Evolutionary conservation across 352 stramenopile genomes (phyloP).

Genomic region (Phytopythium chamaehyphon): DNA sequence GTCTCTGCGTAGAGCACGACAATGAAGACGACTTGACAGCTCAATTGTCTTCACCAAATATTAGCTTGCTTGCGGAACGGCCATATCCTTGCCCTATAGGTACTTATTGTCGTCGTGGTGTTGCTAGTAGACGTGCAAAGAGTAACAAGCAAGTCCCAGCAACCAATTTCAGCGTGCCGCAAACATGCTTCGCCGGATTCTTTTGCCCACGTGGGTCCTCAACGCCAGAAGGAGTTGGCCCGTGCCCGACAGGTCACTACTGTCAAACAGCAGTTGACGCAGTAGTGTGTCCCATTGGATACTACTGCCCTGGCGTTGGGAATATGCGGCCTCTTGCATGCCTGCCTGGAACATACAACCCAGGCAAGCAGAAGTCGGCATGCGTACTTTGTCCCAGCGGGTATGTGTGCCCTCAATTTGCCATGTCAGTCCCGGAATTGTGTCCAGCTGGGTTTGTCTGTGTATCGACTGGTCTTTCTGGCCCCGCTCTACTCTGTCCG

Average conservation of each 20-base stretch:
- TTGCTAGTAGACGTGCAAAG: slow-evolving; percentile 23
- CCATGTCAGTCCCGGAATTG: slow-evolving; percentile 56
- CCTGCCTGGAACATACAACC: slow-evolving; percentile 94
- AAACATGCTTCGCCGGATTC: slow-evolving; percentile 94
- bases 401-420: slow-evolving; percentile 90
- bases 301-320: slow-evolving; percentile 94
- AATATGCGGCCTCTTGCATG: slow-evolving; percentile 92
- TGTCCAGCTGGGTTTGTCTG: slow-evolving; percentile 97
- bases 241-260: slow-evolving; percentile 95
- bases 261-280: slow-evolving; percentile 90
- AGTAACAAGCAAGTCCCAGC: slow-evolving; percentile 28
- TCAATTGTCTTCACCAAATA: neutral
- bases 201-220: slow-evolving; percentile 94
- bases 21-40: slow-evolving; percentile 1
- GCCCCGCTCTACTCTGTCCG: slow-evolving; percentile 90
- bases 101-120: slow-evolving; percentile 90
- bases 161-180: slow-evolving; percentile 92
- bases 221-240: slow-evolving; percentile 90
- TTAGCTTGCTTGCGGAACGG: slow-evolving; percentile 72
- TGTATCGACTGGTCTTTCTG: slow-evolving; percentile 87
- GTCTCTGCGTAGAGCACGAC: slow-evolving; percentile 40
- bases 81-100: slow-evolving; percentile 94
- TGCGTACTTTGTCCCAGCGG: slow-evolving; percentile 95
- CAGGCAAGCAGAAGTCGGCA: slow-evolving; percentile 71
- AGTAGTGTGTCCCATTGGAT: slow-evolving; percentile 88